phyloP scores from a whole-genome alignment of 2,329 filamentous ascomycete species.

The Cladosporium sp. region DNA sequence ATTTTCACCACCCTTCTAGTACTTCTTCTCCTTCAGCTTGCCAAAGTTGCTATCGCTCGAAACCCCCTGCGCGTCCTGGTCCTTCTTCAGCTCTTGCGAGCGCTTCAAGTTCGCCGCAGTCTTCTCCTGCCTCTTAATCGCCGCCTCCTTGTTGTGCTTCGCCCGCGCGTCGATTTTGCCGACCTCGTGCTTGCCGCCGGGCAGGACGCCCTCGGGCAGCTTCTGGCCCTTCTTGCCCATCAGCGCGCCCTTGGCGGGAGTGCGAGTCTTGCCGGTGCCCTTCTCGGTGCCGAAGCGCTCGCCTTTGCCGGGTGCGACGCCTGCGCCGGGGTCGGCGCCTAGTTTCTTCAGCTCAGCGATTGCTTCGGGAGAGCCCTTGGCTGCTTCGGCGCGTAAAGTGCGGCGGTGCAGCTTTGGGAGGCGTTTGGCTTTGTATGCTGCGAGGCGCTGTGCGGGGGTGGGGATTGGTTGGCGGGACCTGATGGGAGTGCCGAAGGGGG shows the following conservation, averaged over 20 bases:
- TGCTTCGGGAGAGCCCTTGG: slow-evolving; percentile 34
- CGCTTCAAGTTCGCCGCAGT: slow-evolving; percentile 31
- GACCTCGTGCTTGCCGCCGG: slow-evolving; percentile 35
- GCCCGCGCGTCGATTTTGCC: slow-evolving; percentile 35
- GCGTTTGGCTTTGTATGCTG: slow-evolving; percentile 57
- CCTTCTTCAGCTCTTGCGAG: slow-evolving; percentile 32
- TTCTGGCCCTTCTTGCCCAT: slow-evolving; percentile 38
- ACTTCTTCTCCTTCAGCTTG: slow-evolving; percentile 12
- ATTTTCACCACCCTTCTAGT: background rate
- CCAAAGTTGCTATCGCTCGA: slow-evolving; percentile 25
- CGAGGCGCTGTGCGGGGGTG: slow-evolving; percentile 62
- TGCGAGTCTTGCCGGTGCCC: slow-evolving; percentile 27
- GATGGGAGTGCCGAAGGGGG: slow-evolving; percentile 67
- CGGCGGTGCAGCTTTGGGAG: slow-evolving; percentile 56
- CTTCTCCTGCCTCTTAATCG: slow-evolving; percentile 33
- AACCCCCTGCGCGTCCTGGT: slow-evolving; percentile 26
- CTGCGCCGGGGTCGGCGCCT: slow-evolving; percentile 35
- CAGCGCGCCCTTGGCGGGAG: slow-evolving; percentile 28
- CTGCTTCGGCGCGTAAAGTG: slow-evolving; percentile 33
- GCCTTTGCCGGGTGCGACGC: slow-evolving; percentile 34
- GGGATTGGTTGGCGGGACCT: slow-evolving; percentile 67
- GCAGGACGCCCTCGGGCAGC: slow-evolving; percentile 37
- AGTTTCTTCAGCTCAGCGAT: slow-evolving; percentile 32
- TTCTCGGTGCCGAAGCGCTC: slow-evolving; percentile 32
- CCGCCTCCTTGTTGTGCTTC: slow-evolving; percentile 34